Percentiles rank a stretch among this genome's conserved stretches.
These are phyloP conservation scores for Globisporangium cylindrosporum DNA, from an alignment of 352 stramenopile species.

Conservation along the genomic window DNA sequence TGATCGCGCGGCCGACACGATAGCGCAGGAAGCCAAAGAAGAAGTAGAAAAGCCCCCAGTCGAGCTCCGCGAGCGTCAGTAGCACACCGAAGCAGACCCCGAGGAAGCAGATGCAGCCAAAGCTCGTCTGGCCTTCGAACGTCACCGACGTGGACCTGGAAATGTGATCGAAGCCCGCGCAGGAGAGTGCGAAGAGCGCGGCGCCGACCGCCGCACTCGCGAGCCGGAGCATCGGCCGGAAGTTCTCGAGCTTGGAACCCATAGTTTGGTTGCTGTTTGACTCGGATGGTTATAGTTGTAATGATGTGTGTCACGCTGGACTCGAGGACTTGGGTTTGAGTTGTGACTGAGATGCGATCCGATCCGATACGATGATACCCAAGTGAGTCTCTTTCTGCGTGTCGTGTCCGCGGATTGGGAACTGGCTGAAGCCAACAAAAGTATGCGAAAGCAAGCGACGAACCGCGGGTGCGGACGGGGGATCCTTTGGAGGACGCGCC, in stretches of 20 bases:
- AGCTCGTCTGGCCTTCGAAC: slow-evolving; percentile 51
- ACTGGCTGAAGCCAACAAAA: background rate
- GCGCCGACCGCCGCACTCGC: slow-evolving; percentile 31
- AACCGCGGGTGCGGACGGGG: background rate
- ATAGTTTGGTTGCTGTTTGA: background rate
- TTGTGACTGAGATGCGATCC: background rate
- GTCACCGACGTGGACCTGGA: slow-evolving; percentile 19
- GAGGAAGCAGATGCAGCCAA: slow-evolving; percentile 75
- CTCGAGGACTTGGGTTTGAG: background rate
- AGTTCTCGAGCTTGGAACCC: background rate
- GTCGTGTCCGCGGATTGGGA: background rate
- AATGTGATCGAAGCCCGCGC: slow-evolving; percentile 49
- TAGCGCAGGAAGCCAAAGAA: slow-evolving; percentile 83
- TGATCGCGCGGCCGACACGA: slow-evolving; percentile 47
- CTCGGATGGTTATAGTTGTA: background rate
- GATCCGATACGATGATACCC: background rate
- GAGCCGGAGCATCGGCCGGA: slow-evolving; percentile 40
- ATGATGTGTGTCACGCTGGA: background rate
- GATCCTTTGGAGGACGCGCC: background rate
- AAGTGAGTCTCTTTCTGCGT: background rate
- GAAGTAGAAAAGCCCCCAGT: slow-evolving; percentile 71
- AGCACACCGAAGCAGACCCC: slow-evolving; percentile 61
- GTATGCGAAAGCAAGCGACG: background rate
- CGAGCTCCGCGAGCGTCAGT: slow-evolving; percentile 54
- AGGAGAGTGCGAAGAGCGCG: slow-evolving; percentile 42